Base-by-base conservation (phyloP, 176 grass and related monocot species). In the Oryza officinalis region DNA sequence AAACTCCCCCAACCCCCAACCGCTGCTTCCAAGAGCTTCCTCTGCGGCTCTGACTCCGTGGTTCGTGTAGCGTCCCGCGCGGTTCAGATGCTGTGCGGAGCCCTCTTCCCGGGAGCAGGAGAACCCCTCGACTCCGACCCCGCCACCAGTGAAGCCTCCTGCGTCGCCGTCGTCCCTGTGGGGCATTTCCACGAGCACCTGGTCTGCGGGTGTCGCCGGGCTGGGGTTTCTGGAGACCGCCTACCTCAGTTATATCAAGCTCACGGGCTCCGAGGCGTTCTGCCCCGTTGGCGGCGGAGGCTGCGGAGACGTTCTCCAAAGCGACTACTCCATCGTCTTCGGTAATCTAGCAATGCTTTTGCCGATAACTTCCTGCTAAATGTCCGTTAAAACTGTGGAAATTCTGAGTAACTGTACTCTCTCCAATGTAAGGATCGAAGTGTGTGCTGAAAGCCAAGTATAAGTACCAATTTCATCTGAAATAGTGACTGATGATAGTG, bases 181-280 rank as follows among this genome's bases (percentile, higher is more conserved):
- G 72, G 89, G 92, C 76, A 77, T 93, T 91, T 81, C 90, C 61
- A 90, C 91, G 68, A 86, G 86, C 85, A 84, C 63, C 71, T 93
- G 80, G 88, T 80, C 86, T n/a, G 91, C 91, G 5, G 95, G 90
- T 0, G 35, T 93, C 35, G 90, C 90, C 43, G 79, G 83, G 28
- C 61, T 95, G 72, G 95, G 95, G 27, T 84, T 95, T n/a, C 26
- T 98, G 37, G 95, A 98, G 92, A 93, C 92, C 13, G 87, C 86
- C 15, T 98, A 98, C 76, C 92, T 98, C 65, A 95, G 84, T 35
- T 98, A 93, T 78, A 80, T 95, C 70, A 98, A 98, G 85, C 76
- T 98, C 85, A 88, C 87, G 6, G 83, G 81, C 67, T 94, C 90
- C 20, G 92, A 92, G 81, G 92, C 91, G 33, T 95, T 98, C 81